These are phyloP conservation scores for Psilocybe tampanensis DNA, from an alignment of 768 basidiomycete genomes.

Conservation along the genomic window DNA sequence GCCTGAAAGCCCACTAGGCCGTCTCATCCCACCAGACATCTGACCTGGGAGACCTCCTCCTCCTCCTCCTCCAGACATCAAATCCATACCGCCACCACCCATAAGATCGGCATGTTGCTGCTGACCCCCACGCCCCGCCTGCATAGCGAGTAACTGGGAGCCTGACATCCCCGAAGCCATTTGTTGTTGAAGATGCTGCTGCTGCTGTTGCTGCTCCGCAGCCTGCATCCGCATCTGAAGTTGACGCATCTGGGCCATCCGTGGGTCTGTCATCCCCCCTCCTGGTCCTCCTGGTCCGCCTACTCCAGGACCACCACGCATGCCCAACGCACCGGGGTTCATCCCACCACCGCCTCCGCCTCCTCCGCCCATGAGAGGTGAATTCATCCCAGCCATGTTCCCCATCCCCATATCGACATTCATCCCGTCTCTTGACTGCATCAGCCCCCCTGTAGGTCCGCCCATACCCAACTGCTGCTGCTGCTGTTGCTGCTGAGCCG, in stretches of 20 bases:
- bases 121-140: background rate
- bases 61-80: background rate
- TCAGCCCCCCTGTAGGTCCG: conserved; percentile 1
- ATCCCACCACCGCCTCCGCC: conserved; percentile 12
- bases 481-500: conserved; percentile 35
- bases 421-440: conserved; percentile 7
- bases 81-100: background rate
- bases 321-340: background rate
- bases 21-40: background rate
- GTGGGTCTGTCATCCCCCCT: background rate
- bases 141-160: background rate
- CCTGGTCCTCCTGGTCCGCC: conserved; percentile 1
- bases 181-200: conserved; percentile 5
- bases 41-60: background rate
- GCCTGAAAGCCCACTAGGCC: background rate
- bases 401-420: conserved; percentile 10
- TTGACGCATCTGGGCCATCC: background rate
- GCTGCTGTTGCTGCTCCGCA: conserved; percentile 6
- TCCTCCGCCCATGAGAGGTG: background rate
- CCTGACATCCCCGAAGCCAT: background rate
- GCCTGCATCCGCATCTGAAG: conserved; percentile 31
- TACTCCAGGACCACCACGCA: conserved; percentile 8
- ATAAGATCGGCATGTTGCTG: background rate
- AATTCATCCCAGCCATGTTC: conserved; percentile 4
- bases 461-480: conserved; percentile 26